A percentile compares a stretch with the other conserved stretches of the same genome.
Conservation (phyloP, 192 early-diverging fungal species). For the Physocladia obscura region DNA sequence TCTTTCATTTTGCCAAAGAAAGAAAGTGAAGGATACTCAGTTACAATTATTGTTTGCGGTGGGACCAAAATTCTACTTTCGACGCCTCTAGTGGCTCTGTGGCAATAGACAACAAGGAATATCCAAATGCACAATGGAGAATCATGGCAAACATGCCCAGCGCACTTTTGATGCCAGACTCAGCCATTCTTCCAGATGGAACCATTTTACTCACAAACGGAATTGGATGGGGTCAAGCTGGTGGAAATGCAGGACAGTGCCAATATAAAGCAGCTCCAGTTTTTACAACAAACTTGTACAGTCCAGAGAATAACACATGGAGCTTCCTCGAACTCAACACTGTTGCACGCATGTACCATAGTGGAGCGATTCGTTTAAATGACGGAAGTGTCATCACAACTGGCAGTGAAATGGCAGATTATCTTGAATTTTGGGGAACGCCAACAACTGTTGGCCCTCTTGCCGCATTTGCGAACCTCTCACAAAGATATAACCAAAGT, state of each 20-base stretch:
- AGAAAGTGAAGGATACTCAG: slow-evolving; percentile 15
- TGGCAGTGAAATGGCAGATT: slow-evolving; percentile 43
- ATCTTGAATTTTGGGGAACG: slow-evolving; percentile 29
- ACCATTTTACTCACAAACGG: slow-evolving; percentile 39
- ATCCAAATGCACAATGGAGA: slow-evolving; percentile 24
- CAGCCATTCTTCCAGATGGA: slow-evolving; percentile 39
- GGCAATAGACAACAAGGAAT: slow-evolving; percentile 24
- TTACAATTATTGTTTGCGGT: slow-evolving; percentile 33
- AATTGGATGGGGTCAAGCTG: slow-evolving; percentile 33
- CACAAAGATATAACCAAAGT: too few relatives aligned
- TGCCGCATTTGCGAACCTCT: not conserved
- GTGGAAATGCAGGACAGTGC: slow-evolving; percentile 35
- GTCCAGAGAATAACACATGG: slow-evolving; percentile 24
- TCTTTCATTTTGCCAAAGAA: slow-evolving; percentile 32
- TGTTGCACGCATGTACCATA: slow-evolving; percentile 36
- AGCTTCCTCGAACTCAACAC: not conserved
- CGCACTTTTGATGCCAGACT: slow-evolving; percentile 36
- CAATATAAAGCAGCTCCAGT: slow-evolving; percentile 30
- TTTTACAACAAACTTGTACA: slow-evolving; percentile 31
- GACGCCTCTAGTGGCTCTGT: slow-evolving; percentile 18
- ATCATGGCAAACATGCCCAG: slow-evolving; percentile 17
- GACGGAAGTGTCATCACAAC: slow-evolving; percentile 35
- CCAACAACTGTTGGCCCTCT: not conserved
- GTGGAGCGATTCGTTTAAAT: slow-evolving; percentile 27
- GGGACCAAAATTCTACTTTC: slow-evolving; percentile 17